These are phyloP conservation scores for Colletotrichum noveboracense DNA, from an alignment of 2,329 filamentous ascomycete genomes.

Conservation along the genomic window DNA sequence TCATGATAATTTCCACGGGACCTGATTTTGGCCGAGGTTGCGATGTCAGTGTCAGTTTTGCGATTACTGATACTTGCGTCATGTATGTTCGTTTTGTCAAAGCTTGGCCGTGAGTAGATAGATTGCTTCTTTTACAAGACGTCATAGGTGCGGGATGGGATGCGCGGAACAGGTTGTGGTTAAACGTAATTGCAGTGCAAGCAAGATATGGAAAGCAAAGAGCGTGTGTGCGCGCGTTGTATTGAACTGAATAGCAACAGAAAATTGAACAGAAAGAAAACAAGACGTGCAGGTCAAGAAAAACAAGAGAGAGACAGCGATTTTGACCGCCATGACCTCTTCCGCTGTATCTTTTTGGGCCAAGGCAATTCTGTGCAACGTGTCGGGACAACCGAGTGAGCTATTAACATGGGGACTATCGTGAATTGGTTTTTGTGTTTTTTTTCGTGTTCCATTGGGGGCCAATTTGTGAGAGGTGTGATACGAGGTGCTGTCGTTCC, in stretches of 20 bases:
- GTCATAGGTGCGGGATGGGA: neutral
- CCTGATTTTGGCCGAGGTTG: neutral
- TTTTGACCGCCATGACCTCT: neutral
- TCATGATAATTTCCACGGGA: neutral
- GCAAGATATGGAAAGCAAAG: neutral
- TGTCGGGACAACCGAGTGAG: neutral
- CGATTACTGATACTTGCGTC: neutral
- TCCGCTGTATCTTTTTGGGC: neutral
- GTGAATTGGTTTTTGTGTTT: neutral
- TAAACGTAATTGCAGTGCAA: neutral
- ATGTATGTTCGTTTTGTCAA: neutral
- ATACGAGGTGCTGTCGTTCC: neutral
- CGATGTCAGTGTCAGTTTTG: neutral
- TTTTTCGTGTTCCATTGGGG: neutral
- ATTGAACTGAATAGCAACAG: neutral
- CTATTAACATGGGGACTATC: neutral
- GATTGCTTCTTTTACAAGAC: neutral
- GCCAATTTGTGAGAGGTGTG: neutral
- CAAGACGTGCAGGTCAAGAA: neutral
- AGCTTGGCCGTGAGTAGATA: neutral
- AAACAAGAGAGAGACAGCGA: neutral
- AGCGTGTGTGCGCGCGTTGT: neutral
- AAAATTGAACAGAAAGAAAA: neutral
- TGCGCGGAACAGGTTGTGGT: neutral
- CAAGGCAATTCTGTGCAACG: neutral